Evolutionary conservation across 768 basidiomycete genomes (phyloP).

Genomic region (Tulasnella sp.): DNA sequence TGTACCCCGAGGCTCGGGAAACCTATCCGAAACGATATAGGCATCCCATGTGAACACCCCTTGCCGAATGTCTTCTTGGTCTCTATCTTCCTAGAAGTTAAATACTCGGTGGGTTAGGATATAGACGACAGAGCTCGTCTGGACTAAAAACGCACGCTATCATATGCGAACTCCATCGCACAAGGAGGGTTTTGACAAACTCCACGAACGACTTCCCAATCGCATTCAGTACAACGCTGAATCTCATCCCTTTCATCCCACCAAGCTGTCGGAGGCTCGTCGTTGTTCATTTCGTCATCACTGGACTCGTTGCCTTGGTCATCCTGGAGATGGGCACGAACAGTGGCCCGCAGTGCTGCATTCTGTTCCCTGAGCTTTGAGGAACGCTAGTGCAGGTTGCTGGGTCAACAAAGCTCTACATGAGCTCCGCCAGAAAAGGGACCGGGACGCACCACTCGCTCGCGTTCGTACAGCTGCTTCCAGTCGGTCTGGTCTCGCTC

Average conservation of each 20-base stretch:
- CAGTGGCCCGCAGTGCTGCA: neutral
- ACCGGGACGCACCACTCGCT: neutral
- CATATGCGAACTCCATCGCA: neutral
- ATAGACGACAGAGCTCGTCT: neutral
- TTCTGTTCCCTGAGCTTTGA: neutral
- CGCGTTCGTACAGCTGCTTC: neutral
- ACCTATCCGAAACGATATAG: neutral
- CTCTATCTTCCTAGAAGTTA: neutral
- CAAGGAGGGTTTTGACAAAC: neutral
- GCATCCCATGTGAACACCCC: neutral
- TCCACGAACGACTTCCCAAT: constrained; percentile 9
- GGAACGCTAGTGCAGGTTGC: neutral
- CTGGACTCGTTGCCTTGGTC: neutral
- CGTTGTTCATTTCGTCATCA: neutral
- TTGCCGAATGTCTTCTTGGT: neutral
- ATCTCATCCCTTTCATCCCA: neutral
- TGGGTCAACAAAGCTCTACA: neutral
- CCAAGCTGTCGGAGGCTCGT: neutral
- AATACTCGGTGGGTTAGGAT: no score
- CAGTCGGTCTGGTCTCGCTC: neutral
- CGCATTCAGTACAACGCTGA: constrained; percentile 18
- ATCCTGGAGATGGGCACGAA: neutral
- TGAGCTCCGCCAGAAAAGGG: neutral
- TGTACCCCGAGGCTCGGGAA: neutral
- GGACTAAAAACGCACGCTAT: neutral